A percentile compares a stretch with the other conserved stretches of the same genome.
Evolutionary conservation across 75 land plant species (phyloP).

Genomic region (Picea sitchensis): DNA sequence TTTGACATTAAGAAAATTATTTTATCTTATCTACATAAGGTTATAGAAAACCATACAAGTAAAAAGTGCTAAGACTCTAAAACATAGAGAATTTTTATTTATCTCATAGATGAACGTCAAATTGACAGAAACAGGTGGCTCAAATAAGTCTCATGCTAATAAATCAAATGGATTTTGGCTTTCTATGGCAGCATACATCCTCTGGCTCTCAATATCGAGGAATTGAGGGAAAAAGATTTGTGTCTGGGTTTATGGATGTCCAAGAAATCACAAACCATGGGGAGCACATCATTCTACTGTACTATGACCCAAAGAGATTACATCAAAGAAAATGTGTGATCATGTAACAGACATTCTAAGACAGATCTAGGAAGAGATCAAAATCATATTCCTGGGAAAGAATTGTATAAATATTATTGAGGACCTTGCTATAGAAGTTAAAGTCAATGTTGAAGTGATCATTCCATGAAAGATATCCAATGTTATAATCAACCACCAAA

Average conservation of each 20-base stretch:
- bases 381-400: not conserved
- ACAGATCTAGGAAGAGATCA: not conserved
- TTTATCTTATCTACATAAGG: no score
- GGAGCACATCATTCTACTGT: not conserved
- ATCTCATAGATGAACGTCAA: no score
- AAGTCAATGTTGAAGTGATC: not conserved
- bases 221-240: not conserved
- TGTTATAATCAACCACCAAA: not conserved
- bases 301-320: not conserved
- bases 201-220: not conserved
- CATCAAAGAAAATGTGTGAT: no score
- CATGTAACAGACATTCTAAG: not conserved
- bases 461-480: not conserved
- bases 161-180: not conserved
- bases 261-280: not conserved
- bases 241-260: not conserved
- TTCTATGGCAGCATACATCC: no score
- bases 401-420: not conserved
- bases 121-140: no score
- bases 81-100: not conserved
- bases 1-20: no score
- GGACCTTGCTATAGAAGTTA: not conserved
- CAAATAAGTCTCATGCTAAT: no score
- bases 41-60: no score
- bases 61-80: no score